Evolutionary conservation across 2,329 filamentous ascomycete genomes (phyloP).

Genomic region (Pseudopyricularia cyperi): DNA sequence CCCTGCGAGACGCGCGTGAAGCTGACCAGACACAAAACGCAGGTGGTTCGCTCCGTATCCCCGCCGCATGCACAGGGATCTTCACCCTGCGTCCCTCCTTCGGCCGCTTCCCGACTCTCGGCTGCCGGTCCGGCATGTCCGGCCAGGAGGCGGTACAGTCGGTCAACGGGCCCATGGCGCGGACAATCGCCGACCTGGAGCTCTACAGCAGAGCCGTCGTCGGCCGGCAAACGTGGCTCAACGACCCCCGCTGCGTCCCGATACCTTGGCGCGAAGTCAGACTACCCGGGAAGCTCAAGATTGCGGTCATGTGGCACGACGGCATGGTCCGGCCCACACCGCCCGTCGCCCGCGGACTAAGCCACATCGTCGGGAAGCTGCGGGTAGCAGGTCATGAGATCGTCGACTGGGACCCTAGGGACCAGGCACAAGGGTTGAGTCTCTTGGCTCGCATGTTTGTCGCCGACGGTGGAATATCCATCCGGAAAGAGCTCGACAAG

Average conservation of each 20-base stretch:
- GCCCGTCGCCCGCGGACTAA: conserved; percentile 45
- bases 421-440: conserved; percentile 22
- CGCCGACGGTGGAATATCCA: conserved; percentile 26
- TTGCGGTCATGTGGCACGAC: conserved; percentile 55
- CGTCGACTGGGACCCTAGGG: conserved; percentile 33
- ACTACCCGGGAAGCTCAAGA: conserved; percentile 27
- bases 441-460: conserved; percentile 32
- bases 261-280: conserved; percentile 37
- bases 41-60: conserved; percentile 39
- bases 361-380: conserved; percentile 28
- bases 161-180: conserved; percentile 51
- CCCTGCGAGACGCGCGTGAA: not conserved
- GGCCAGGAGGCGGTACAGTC: conserved; percentile 53
- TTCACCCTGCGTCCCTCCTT: conserved; percentile 43
- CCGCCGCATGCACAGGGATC: conserved; percentile 43
- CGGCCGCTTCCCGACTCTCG: conserved; percentile 44
- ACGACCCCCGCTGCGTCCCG: conserved; percentile 42
- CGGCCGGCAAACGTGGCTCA: conserved; percentile 38
- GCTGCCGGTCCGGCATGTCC: conserved; percentile 41
- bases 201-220: conserved; percentile 40
- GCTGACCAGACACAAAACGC: not conserved
- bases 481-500: conserved; percentile 8
- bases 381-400: conserved; percentile 34
- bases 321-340: conserved; percentile 52
- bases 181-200: conserved; percentile 39